Conservation (phyloP, 257 asterid genomes). For the Penstemon eatonii region DNA sequence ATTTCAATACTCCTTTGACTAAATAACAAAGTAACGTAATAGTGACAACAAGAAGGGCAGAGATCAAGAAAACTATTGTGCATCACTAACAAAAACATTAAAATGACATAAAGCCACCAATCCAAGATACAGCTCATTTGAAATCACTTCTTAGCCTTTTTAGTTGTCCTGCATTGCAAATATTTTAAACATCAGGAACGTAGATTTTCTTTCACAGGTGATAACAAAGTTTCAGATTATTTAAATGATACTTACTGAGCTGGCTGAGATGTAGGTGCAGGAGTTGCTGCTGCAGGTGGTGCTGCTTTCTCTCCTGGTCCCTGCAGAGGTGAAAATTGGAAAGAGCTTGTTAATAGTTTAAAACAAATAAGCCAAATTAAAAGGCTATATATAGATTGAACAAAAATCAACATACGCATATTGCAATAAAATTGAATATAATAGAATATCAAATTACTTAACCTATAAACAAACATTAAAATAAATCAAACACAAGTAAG, state of each 20-base stretch:
- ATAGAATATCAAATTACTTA: too few relatives aligned
- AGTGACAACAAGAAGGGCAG: slow-evolving; percentile 18
- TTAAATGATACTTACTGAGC: slow-evolving; percentile 50
- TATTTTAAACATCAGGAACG: not conserved
- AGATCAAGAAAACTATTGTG: slow-evolving; percentile 31
- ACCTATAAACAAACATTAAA: not conserved
- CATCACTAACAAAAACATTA: slow-evolving; percentile 31
- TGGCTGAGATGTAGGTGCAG: slow-evolving; percentile 57
- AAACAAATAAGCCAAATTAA: not conserved
- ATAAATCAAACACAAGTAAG: too few relatives aligned
- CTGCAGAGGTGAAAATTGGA: slow-evolving; percentile 29
- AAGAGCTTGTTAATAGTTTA: not conserved
- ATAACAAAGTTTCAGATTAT: not conserved
- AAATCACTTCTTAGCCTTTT: slow-evolving; percentile 74
- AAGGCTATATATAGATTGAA: too few relatives aligned
- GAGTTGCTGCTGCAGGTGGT: slow-evolving; percentile 44
- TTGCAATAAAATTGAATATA: too few relatives aligned
- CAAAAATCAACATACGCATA: not conserved
- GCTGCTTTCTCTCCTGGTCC: slow-evolving; percentile 68
- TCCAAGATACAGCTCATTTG: slow-evolving; percentile 9
- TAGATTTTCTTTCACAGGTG: not conserved
- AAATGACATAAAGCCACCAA: slow-evolving; percentile 18
- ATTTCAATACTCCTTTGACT: slow-evolving; percentile 36
- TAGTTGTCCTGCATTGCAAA: slow-evolving; percentile 53
- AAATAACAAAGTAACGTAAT: slow-evolving; percentile 36